Base-by-base conservation (phyloP, 139 green algal species). In the Chlamydomonas incerta region DNA sequence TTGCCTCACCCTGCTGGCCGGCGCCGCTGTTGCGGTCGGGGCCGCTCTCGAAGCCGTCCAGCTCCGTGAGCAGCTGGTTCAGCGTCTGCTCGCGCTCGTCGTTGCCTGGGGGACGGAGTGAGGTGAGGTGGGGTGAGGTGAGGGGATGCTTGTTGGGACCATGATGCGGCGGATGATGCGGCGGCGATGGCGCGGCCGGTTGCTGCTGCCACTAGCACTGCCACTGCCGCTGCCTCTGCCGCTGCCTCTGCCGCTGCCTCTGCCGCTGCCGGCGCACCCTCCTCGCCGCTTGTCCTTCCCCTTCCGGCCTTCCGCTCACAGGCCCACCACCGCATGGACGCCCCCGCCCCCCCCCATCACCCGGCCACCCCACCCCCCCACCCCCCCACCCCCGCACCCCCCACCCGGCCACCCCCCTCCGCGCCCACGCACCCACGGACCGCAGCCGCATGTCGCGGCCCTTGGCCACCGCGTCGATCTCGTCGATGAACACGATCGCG, bases 401-500 rank as follows among this genome's bases (percentile, higher is more conserved):
- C 8, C n/a, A 26, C 50, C 74, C 33, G 10, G 17, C 11, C 8
- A n/a, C n/a, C 3, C 69, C 35, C 35, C 2, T 28, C 47, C 33
- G 9, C 15, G 5, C 18, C 13, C 74, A 17, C 41, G 34, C 68
- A 86, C 94, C 94, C 34, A 93, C 81, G 62, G 86, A 73, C 35
- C 92, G 87, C 90, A 98, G 87, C 29, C 94, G 88, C 29, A 87
- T 91, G 90, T 98, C 95, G 14, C 95, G 88, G 3, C 95, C 95
- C 86, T 91, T 91, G 52, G 87, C 94, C 76, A 98, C 93, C 35
- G 95, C 95, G 63, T 98, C 95, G 69, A 98, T 97, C 90, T 98
- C 96, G 72, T 98, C 96, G 80, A 98, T 98, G 88, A 98, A 98
- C 23, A 98, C 94, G 65, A 98, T 98, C n/a, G 93, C 71, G 3